A percentile compares a stretch with the other conserved stretches of the same genome.
Evolutionary conservation across 768 basidiomycete species (phyloP).

Genomic region (Tulasnella sp.): DNA sequence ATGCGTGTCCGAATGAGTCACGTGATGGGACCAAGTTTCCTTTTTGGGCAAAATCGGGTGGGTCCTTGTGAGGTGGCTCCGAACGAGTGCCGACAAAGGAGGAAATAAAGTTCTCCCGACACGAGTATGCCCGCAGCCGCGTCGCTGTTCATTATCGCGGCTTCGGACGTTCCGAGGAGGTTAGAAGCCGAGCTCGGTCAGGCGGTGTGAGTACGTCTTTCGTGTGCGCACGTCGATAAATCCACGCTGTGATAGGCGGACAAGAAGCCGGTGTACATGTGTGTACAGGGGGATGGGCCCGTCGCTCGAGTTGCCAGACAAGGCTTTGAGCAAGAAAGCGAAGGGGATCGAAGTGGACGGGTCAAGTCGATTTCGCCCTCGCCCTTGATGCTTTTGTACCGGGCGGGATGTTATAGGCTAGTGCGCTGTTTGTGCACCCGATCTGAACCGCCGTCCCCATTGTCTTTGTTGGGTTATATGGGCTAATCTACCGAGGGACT

Average conservation of each 20-base stretch:
- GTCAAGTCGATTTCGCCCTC: background rate
- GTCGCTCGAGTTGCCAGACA: background rate
- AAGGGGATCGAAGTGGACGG: background rate
- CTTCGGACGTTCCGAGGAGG: background rate
- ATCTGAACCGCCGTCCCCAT: background rate
- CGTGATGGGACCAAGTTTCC: background rate
- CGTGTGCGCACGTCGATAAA: background rate
- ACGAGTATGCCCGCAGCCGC: no score
- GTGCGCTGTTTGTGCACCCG: background rate
- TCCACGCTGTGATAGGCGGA: background rate
- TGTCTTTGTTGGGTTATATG: conserved; percentile 12
- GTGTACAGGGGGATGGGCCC: background rate
- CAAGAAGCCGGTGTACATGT: background rate
- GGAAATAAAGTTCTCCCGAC: background rate
- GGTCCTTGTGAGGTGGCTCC: background rate
- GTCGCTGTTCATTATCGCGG: background rate
- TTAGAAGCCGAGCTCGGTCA: background rate
- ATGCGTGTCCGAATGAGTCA: background rate
- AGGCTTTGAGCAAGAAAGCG: background rate
- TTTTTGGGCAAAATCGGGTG: background rate
- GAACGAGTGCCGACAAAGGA: background rate
- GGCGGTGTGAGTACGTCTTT: background rate
- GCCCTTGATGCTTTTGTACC: background rate
- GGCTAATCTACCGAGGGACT: background rate
- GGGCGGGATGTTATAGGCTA: background rate